Conservation (phyloP, 257 asterid genomes). For the Coffea eugenioides region DNA sequence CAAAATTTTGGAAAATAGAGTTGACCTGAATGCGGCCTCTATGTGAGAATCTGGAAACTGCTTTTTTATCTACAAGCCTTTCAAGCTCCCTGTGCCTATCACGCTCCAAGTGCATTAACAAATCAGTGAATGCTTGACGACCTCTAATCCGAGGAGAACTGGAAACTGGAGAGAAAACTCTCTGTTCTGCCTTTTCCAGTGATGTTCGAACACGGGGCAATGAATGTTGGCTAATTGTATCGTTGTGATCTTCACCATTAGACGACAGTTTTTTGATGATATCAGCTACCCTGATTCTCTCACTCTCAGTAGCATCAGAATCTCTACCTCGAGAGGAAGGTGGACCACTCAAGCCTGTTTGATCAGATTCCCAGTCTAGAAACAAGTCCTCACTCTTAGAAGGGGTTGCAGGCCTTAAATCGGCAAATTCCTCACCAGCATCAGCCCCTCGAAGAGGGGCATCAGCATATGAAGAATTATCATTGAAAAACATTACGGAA, state of each 20-base stretch:
- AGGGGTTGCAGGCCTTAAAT: conserved; percentile 22
- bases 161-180: conserved; percentile 30
- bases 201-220: conserved; percentile 45
- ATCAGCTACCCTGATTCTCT: conserved; percentile 68
- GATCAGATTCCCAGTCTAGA: conserved; percentile 60
- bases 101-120: conserved; percentile 53
- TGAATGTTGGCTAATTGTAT: conserved; percentile 21
- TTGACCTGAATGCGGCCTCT: conserved; percentile 78
- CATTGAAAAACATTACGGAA: not conserved
- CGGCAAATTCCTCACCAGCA: conserved; percentile 20
- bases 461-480: conserved; percentile 14
- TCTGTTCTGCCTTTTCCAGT: conserved; percentile 37
- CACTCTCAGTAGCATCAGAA: conserved; percentile 62
- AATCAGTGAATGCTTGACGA: conserved; percentile 66
- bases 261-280: conserved; percentile 54
- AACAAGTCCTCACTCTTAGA: conserved; percentile 33
- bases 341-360: conserved; percentile 34
- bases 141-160: conserved; percentile 68
- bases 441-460: conserved; percentile 9
- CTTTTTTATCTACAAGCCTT: conserved; percentile 39
- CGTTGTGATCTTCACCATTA: conserved; percentile 25
- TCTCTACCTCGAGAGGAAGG: conserved; percentile 43
- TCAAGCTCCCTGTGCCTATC: conserved; percentile 62
- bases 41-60: conserved; percentile 74
- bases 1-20: not conserved